phyloP scores from a whole-genome alignment of 306 rosid genomes.

The Alnus rubra region DNA sequence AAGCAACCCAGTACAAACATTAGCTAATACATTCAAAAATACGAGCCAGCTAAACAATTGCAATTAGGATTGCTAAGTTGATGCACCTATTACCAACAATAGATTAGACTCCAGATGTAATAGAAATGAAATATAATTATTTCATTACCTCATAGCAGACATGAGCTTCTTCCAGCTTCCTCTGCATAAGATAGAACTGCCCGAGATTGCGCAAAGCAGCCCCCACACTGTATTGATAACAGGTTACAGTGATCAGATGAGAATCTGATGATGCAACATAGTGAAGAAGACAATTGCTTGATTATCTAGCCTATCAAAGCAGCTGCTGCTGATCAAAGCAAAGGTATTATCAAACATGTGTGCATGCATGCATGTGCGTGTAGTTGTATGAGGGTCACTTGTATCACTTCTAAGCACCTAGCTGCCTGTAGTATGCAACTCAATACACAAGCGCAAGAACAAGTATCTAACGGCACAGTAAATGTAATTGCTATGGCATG shows the following conservation, averaged over 20 bases:
- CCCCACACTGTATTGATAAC: slow-evolving; percentile 59
- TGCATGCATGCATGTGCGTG: not conserved
- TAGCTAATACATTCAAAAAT: too few relatives aligned
- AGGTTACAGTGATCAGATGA: slow-evolving; percentile 23
- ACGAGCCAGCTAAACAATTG: not conserved
- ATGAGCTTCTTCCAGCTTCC: slow-evolving; percentile 69
- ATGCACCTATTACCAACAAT: not conserved
- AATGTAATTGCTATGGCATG: not conserved
- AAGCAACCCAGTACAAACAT: not conserved
- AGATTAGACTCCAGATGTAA: too few relatives aligned
- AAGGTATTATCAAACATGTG: slow-evolving; percentile 3
- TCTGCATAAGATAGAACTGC: slow-evolving; percentile 70
- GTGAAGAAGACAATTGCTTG: slow-evolving; percentile 2
- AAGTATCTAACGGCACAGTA: not conserved
- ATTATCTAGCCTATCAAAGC: slow-evolving; percentile 5
- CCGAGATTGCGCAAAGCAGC: slow-evolving; percentile 89
- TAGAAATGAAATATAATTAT: not conserved
- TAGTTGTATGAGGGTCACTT: not conserved
- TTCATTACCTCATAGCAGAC: slow-evolving; percentile 64
- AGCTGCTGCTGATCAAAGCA: not conserved
- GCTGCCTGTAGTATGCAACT: not conserved
- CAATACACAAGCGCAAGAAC: not conserved
- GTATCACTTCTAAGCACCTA: not conserved
- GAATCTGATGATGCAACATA: not conserved
- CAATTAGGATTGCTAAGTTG: not conserved